Percentiles rank a stretch among this genome's conserved stretches.
Evolutionary conservation across 805 yeast genomes (phyloP).

Genomic region (Candida saitoana): DNA sequence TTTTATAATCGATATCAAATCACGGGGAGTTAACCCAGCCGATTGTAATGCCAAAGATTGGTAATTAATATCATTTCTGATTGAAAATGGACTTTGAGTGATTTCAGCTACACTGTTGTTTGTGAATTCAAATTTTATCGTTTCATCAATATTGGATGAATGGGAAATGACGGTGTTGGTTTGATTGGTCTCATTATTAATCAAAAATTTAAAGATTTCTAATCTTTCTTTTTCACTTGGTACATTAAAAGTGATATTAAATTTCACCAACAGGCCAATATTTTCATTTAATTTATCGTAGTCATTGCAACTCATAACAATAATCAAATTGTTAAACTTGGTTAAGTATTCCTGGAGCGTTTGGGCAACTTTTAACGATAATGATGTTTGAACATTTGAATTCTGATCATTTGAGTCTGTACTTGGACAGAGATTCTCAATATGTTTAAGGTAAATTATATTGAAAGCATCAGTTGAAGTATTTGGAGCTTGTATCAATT

Average conservation of each 20-base stretch:
- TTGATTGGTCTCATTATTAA: slow-evolving; percentile 18
- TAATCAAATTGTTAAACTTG: slow-evolving; percentile 40
- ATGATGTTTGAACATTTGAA: slow-evolving; percentile 35
- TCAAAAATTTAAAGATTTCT: slow-evolving; percentile 54
- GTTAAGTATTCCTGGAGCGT: slow-evolving; percentile 52
- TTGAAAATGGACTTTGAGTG: slow-evolving; percentile 16
- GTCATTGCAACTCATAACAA: slow-evolving; percentile 66
- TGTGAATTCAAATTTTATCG: slow-evolving; percentile 1
- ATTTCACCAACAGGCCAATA: slow-evolving; percentile 65
- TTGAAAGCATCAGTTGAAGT: slow-evolving; percentile 21
- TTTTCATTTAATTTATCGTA: slow-evolving; percentile 63
- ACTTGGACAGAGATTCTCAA: slow-evolving; percentile 70
- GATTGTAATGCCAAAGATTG: slow-evolving; percentile 71
- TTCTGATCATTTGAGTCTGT: slow-evolving; percentile 55
- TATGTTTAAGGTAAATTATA: slow-evolving; percentile 61
- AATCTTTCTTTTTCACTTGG: slow-evolving; percentile 76
- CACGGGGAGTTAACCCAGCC: slow-evolving; percentile 89
- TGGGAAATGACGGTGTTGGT: slow-evolving; percentile 3
- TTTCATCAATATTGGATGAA: slow-evolving; percentile 1
- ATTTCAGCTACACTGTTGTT: slow-evolving; percentile 2
- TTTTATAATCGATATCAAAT: slow-evolving; percentile 65
- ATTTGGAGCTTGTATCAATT: slow-evolving; percentile 38
- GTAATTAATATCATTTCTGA: slow-evolving; percentile 47
- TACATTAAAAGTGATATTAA: slow-evolving; percentile 71
- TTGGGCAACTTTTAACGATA: slow-evolving; percentile 53